Conservation (phyloP, 2,329 filamentous ascomycete species). For the Colletotrichum brevisporum region DNA sequence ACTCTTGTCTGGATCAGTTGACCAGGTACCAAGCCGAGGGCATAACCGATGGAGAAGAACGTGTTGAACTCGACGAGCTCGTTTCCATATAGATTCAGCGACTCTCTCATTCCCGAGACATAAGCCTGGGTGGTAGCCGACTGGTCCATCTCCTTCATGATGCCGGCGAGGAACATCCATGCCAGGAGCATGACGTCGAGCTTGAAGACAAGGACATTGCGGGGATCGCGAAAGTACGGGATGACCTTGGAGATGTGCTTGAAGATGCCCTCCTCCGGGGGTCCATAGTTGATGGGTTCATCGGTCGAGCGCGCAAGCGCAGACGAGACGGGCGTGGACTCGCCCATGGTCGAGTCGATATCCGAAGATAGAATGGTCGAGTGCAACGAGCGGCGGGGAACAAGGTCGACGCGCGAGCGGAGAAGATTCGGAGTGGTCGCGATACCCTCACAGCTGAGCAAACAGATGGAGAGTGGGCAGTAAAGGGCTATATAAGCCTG, state of each 20-base stretch:
- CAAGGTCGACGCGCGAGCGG: background rate
- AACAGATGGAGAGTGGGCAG: background rate
- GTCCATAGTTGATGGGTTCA: conserved; percentile 31
- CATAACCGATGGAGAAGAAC: conserved; percentile 45
- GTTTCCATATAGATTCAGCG: conserved; percentile 51
- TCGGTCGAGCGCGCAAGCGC: background rate
- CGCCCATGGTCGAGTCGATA: conserved; percentile 17
- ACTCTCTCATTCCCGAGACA: conserved; percentile 56
- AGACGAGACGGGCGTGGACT: conserved; percentile 13
- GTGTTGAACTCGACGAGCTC: conserved; percentile 45
- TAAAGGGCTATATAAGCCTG: conserved; percentile 28
- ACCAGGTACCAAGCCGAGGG: conserved; percentile 45
- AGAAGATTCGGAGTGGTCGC: background rate
- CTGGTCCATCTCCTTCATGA: conserved; percentile 50
- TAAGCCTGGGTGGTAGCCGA: conserved; percentile 55
- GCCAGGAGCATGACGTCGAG: conserved; percentile 51
- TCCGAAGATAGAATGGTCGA: background rate
- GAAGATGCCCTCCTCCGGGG: conserved; percentile 38
- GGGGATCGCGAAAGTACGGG: conserved; percentile 49
- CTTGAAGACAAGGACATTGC: conserved; percentile 53
- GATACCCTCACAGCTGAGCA: background rate
- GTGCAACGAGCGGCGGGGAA: background rate
- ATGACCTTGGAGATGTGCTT: conserved; percentile 39
- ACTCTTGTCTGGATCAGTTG: conserved; percentile 48
- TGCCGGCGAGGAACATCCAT: conserved; percentile 50